These are phyloP conservation scores for Dendrocalamus sinicus DNA, from an alignment of 176 grass and related monocot genomes.

Conservation along the genomic window DNA sequence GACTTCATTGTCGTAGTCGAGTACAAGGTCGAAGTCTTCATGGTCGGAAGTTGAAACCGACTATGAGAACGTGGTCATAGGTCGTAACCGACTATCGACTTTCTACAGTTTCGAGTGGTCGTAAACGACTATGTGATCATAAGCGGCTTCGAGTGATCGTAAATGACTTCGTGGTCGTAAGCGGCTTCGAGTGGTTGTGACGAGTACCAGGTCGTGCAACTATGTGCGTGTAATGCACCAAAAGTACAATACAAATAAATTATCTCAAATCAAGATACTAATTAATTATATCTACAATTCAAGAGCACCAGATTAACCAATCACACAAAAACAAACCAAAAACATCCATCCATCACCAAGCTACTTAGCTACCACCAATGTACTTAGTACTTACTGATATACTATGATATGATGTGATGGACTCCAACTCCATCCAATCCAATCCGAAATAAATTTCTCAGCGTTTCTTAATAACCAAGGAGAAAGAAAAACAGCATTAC, in stretches of 20 bases:
- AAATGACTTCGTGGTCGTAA: no score
- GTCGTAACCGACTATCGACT: no score
- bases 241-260: not conserved
- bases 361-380: not conserved
- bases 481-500: not conserved
- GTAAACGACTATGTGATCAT: no score
- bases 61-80: no score
- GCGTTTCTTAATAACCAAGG: not conserved
- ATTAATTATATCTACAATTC: constrained; percentile 34
- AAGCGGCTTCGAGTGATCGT: no score
- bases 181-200: no score
- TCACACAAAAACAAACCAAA: not conserved
- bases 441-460: not conserved
- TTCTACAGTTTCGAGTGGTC: no score
- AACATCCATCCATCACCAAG: constrained; percentile 1
- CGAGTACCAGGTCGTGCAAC: no score
- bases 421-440: not conserved
- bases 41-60: no score
- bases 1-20: no score
- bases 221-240: no score
- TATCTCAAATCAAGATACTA: not conserved
- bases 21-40: no score
- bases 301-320: constrained; percentile 8
- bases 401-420: constrained; percentile 2
- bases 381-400: not conserved